These are phyloP conservation scores for Exophiala xenobiotica DNA, from an alignment of 2,329 filamentous ascomycete species.

Conservation along the genomic window DNA sequence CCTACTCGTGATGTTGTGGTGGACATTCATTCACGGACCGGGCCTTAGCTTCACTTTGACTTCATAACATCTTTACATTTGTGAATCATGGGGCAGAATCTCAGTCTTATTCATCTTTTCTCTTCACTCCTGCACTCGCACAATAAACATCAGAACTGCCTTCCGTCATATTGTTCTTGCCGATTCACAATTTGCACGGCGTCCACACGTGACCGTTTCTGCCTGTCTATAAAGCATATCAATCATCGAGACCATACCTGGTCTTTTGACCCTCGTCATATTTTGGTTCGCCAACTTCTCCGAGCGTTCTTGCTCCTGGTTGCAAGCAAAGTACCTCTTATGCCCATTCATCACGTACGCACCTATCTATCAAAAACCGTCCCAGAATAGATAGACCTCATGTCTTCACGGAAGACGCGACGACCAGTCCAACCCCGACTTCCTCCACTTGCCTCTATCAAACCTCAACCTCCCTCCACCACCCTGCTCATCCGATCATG, in stretches of 20 bases:
- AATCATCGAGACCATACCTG: too few relatives aligned
- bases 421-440: constrained; percentile 9
- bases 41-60: not conserved
- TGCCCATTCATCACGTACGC: too few relatives aligned
- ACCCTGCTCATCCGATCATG: not conserved
- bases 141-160: not conserved
- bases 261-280: not conserved
- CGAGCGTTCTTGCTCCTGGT: not conserved
- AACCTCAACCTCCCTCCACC: not conserved
- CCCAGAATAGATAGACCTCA: too few relatives aligned
- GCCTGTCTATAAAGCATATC: too few relatives aligned
- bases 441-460: not conserved
- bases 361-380: too few relatives aligned
- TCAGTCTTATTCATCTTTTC: not conserved
- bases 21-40: not conserved
- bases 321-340: not conserved
- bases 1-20: not conserved
- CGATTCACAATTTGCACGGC: not conserved
- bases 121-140: not conserved
- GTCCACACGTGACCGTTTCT: not conserved
- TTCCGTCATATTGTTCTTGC: not conserved
- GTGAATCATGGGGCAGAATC: too few relatives aligned
- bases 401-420: constrained; percentile 2
- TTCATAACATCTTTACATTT: not conserved
- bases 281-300: not conserved